Evolutionary conservation across 2,329 filamentous ascomycete genomes (phyloP).

Genomic region (Aureobasidium sp.): DNA sequence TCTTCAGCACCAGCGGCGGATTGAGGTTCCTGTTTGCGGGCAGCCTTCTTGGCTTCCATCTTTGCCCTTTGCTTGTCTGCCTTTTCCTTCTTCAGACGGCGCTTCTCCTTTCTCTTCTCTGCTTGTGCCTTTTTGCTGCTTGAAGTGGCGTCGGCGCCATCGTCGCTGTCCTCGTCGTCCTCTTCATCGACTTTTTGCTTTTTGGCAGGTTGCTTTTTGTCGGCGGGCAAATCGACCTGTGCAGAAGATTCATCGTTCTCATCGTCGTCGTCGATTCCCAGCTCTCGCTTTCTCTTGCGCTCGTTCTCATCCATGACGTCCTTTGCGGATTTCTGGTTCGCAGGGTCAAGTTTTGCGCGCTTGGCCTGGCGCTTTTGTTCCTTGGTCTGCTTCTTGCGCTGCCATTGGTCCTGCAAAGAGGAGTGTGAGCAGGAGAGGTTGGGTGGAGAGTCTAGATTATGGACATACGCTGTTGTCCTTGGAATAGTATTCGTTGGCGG

Average conservation of each 20-base stretch:
- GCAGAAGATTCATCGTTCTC: slow-evolving; percentile 23
- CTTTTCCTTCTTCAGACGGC: slow-evolving; percentile 41
- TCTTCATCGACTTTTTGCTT: slow-evolving; percentile 36
- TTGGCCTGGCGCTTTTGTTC: slow-evolving; percentile 76
- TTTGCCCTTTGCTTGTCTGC: slow-evolving; percentile 26
- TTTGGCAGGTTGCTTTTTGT: slow-evolving; percentile 33
- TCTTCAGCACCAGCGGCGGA: slow-evolving; percentile 25
- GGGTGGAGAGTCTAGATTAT: background rate
- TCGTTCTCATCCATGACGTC: slow-evolving; percentile 86
- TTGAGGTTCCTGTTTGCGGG: slow-evolving; percentile 24
- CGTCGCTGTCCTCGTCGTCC: slow-evolving; percentile 12
- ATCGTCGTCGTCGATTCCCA: slow-evolving; percentile 49
- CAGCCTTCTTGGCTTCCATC: slow-evolving; percentile 32
- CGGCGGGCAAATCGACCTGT: slow-evolving; percentile 17
- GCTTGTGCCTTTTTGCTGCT: slow-evolving; percentile 31
- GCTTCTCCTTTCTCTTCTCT: slow-evolving; percentile 38
- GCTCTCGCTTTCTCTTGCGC: slow-evolving; percentile 64
- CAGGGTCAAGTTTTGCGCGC: slow-evolving; percentile 83
- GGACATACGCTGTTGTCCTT: slow-evolving; percentile 70
- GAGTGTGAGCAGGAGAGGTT: slow-evolving; percentile 15
- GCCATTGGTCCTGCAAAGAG: slow-evolving; percentile 72
- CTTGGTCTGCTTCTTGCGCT: slow-evolving; percentile 91
- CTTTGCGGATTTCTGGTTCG: slow-evolving; percentile 83
- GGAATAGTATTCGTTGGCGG: slow-evolving; percentile 78
- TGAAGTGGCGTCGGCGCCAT: slow-evolving; percentile 19